A percentile compares a stretch with the other conserved stretches of the same genome.
Conservation (phyloP, 208 protist genomes). For the Wallacemonas rigidus region DNA sequence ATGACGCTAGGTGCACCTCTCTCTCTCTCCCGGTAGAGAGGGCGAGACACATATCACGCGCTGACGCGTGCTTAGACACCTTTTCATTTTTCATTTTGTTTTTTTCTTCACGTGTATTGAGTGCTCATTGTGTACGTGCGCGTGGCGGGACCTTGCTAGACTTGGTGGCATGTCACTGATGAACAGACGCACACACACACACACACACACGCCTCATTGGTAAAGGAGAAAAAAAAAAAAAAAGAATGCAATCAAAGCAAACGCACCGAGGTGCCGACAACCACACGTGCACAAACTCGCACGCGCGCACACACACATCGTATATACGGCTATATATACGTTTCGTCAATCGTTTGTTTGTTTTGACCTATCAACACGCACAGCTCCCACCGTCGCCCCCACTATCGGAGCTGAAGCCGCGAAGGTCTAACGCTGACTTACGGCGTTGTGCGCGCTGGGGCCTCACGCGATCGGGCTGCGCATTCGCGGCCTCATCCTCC, state of each 20-base stretch:
- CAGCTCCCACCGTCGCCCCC: constrained; percentile 5
- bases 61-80: background rate
- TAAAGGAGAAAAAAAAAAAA: background rate
- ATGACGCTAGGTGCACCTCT: too few relatives aligned
- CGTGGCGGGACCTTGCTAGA: too few relatives aligned
- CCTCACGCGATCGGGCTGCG: background rate
- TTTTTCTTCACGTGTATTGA: background rate
- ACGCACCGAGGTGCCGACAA: too few relatives aligned
- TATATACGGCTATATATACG: too few relatives aligned
- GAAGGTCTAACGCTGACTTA: constrained; percentile 31
- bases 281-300: too few relatives aligned
- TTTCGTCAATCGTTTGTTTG: too few relatives aligned
- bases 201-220: background rate
- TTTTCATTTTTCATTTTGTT: background rate
- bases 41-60: too few relatives aligned
- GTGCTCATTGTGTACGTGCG: background rate
- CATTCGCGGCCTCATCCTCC: background rate
- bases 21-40: too few relatives aligned
- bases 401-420: constrained; percentile 33
- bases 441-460: background rate
- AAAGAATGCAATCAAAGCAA: too few relatives aligned
- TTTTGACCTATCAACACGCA: background rate
- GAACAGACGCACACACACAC: background rate
- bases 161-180: background rate
- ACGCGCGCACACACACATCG: too few relatives aligned